Base-by-base conservation (phyloP, 1,284 basidiomycete genomes). In the Mycena citricolor region DNA sequence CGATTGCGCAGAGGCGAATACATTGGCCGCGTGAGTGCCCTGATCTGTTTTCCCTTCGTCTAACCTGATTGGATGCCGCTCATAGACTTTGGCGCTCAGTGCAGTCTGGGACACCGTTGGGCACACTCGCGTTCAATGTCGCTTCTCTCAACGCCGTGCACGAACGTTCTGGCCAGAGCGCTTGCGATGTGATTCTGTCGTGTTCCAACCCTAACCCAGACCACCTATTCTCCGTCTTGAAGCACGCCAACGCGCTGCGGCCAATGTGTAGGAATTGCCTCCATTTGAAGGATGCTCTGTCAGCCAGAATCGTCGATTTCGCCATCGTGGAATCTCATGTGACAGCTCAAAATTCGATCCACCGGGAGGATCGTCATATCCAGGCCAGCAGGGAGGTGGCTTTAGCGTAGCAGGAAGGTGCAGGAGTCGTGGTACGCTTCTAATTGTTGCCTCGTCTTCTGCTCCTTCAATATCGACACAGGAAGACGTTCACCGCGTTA, bases 241-340 rank as follows among this genome's bases (percentile, higher is more conserved):
- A 22, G 24, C 43, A 36, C 19, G 29, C 48, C 30, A 25, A 35
- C 25, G 42, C 48, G 13, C 32, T 50, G 12, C 39, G 48, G 3
- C 22, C 42, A 22, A 50, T 50, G 48, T 50, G 48, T 40, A 42
- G 42, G 31, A 50, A 50, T 22, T 50, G 48, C 48, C 39, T 42
- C 12, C 48, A 50, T 23, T 22, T 50, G 17, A 12, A 29, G 1
- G 32, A 40, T 19, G 22, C 14, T 14, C 17, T 39, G 10, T 42
- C 20, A 5, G 48, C 48, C 8, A 19, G 45, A 19, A 35, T 51
- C 20, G 35, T 52, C n/a, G 42, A 52, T 38, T 49, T 36, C 32
- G 40, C 36, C n/a, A n/a, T n/a, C n/a, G n/a, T n/a, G n/a, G n/a
- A n/a, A n/a, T n/a, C n/a, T n/a, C n/a, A n/a, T n/a, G n/a, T n/a